Evolutionary conservation across 306 rosid genomes (phyloP), one percentile per base, ranked within the genome.

Genomic region (Pterocarpus macrocarpus): DNA sequence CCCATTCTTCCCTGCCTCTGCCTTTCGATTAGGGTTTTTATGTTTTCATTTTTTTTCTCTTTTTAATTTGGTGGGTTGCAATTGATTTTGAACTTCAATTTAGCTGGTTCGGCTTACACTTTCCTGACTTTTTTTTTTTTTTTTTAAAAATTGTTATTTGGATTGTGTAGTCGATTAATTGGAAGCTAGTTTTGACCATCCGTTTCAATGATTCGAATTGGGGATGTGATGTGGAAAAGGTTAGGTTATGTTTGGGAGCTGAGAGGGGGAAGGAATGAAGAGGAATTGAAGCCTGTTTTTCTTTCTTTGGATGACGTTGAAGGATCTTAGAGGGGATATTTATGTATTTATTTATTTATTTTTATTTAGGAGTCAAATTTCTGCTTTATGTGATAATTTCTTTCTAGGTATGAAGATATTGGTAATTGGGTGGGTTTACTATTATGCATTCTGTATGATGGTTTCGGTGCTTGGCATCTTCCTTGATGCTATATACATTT

Each of bases 21-120:
- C 38, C 8, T 41, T 59, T 80, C 12, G 1, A 49, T 80, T 63
- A 28, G 49, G 66, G 45, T 56, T 69, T 61, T 50, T 50, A 7
- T 43, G 47, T 43, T 33, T 74, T 58, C 34, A 8, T 43, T 8
- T 50, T 14, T 58, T 2, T 9, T 9, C 41, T 38, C 41, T 52
- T n/a, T 50, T 50, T 0, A 32, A 76, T 10, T 14, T 11, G 28
- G 33, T n/a, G 4, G 3, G 14, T 1, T 79, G 69, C 62, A 5
- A 50, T 62, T 71, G 57, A 63, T n/a, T 58, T 69, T 69, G 17
- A 62, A 10, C 35, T 69, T 43, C 14, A 12, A 38, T 79, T 47
- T 9, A 22, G 11, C 47, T 44, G 49, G 4, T 68, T 68, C 30
- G 2, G 32, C 32, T 17, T 68, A 52, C 53, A 22, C 63, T 16